Evolutionary conservation across 139 green algal genomes (phyloP), one percentile per base, ranked within the genome.

Genomic region (Chloropicon primus): DNA sequence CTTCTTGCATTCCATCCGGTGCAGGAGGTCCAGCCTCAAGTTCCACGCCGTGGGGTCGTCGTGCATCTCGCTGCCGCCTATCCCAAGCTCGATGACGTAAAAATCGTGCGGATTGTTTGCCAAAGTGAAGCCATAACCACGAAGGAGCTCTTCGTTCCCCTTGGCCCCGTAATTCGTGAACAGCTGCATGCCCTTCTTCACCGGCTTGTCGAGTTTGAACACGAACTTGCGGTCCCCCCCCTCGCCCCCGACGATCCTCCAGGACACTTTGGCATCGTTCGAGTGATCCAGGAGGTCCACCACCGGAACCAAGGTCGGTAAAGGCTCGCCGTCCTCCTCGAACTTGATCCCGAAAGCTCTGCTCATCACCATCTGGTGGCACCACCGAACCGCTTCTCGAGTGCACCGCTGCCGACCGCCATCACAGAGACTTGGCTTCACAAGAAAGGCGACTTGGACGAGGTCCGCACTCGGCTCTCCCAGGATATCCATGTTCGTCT

Each of bases 151-250:
- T 21, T 22, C 73, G 73, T 76, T 76, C 25, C 73, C 73, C 73
- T 76, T 76, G 73, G 23, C 73, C 17, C 73, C 73, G 25, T 76
- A 76, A 25, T 76, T 76, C 22, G 28, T 76, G 73, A 54, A 28
- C 23, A 76, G n/a, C n/a, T 76, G 25, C 2, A 24, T 25, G n/a
- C 73, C 73, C 22, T 2, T 27, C 73, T 24, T 21, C 5, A 28
- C 73, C 2, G 73, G 2, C 73, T 21, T 2, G 10, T 22, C 73
- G 10, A 76, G 2, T 29, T 25, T 27, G 23, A 76, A 28, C 10
- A 54, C 21, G 28, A 27, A 22, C 5, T 21, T 24, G 71, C 3
- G 17, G 73, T 10, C 2, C 41, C 41, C 41, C 41, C 41, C 10
- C 41, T 62, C 41, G 41, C 41, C 41, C n/a, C 17, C 41, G 41